Base-by-base conservation (phyloP, 2,329 filamentous ascomycete genomes). In the Exophiala mesophila region DNA sequence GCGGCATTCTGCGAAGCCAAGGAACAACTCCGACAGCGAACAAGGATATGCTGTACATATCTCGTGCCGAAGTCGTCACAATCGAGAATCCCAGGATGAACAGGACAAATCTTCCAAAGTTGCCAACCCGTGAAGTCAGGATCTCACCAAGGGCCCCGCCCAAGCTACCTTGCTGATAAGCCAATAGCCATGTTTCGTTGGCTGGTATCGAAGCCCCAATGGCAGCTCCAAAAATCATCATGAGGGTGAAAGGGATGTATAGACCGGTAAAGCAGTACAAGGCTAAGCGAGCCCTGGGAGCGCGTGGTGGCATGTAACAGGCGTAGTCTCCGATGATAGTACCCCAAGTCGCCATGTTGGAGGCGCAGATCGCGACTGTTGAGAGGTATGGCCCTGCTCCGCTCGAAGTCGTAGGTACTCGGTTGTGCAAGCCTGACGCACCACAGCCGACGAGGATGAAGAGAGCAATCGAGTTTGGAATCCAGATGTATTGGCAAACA, bases 171-270 rank as follows among this genome's bases (percentile, higher is more conserved):
- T 3, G 15, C 8, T 21, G 20, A 29, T 36, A 83, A 73, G 49
- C 78, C 76, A 59, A 85, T 84, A 26, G 77, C 72, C 24, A 83
- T 18, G 31, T 29, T 5, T 19, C 18, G 9, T 23, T 53, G 49
- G 72, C 76, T 17, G 71, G 65, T 1, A 78, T 68, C 20, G 77
- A 77, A 5, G 77, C 77, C 13, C 72, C 77, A 31, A 83, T 79
- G n/a, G 79, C 78, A 7, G 78, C 76, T 5, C 80, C 80, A 1
- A 83, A 70, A 0, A 68, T 69, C 77, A 83, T 81, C 37, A 83
- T 68, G 0, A 76, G 66, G 26, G 78, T 65, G 0, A 76, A 76
- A 0, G 78, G 77, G 4, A 75, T 51, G 5, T 69, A 59, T 2
- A 80, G 68, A 7, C 80, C 79, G 9, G 68, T 53, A 55, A 42